Base-by-base conservation (phyloP, 139 green algal genomes). In the Choricystis sp. region DNA sequence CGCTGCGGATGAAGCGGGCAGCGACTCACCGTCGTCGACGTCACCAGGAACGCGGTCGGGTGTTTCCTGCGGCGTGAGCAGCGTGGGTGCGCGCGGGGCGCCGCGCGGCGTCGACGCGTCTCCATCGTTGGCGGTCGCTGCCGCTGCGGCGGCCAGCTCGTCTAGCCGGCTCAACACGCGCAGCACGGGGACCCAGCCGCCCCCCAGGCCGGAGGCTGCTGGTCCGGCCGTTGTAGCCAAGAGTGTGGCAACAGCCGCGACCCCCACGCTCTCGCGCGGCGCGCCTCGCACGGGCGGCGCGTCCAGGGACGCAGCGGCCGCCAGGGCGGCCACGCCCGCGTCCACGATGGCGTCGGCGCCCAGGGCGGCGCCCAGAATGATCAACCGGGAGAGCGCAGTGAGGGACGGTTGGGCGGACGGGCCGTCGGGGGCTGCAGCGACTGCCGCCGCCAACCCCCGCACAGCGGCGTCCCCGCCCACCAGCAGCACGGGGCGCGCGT, bases 401-500 rank as follows among this genome's bases (percentile, higher is more conserved):
- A 91, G 65, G 1, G 81, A 56, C 19, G 68, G 64, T 21, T 65
- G 60, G 9, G 74, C 63, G 19, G 77, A 59, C 0, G 68, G 58
- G 16, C 64, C 66, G 30, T 80, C 27, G 20, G 70, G 52, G 0
- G 80, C 81, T 16, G 55, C 57, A 1, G 61, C 56, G 14, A 87
- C 57, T 1, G 70, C 72, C 4, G 75, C 68, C 19, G 70, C 63
- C 22, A 92, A 62, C 3, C 74, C 77, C 14, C 74, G 68, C 31
- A 80, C 61, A 23, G 88, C 29, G 5, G 65, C 48, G 3, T 75
- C 72, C 3, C 79, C 82, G 24, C 64, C 64, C 30, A 89, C 77
- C 78, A 88, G 80, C 40, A 95, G 76, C 83, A 94, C 94, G 31
- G 86, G 83, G 24, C 85, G 73, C 1, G 76, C 74, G 59, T 93